Evolutionary conservation across 306 rosid species (phyloP).

Genomic region (Parietaria judaica): DNA sequence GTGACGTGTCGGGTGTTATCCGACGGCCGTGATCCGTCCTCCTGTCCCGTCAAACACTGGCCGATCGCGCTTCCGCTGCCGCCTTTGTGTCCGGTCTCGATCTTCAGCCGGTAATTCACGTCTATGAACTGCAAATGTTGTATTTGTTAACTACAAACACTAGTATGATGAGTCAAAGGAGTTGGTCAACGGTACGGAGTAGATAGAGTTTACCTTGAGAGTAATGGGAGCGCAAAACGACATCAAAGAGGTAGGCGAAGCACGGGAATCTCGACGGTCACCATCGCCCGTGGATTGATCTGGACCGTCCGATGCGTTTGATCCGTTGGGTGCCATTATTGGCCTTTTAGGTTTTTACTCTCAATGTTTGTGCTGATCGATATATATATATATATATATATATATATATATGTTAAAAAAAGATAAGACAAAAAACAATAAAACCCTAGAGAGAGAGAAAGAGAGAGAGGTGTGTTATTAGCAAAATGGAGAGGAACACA

Average conservation of each 20-base stretch:
- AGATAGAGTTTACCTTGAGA: slow-evolving; percentile 46
- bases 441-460: slow-evolving; percentile 26
- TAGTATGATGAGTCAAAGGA: background rate
- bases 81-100: slow-evolving; percentile 26
- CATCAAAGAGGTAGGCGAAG: slow-evolving; percentile 28
- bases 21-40: slow-evolving; percentile 3
- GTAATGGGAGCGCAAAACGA: slow-evolving; percentile 56
- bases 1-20: slow-evolving; percentile 10
- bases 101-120: slow-evolving; percentile 49
- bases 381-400: slow-evolving; percentile 4
- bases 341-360: background rate
- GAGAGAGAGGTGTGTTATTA: slow-evolving; percentile 5
- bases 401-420: background rate
- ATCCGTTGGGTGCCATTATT: slow-evolving; percentile 16
- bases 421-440: background rate
- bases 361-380: background rate
- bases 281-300: slow-evolving; percentile 1
- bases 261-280: slow-evolving; percentile 31
- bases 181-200: background rate
- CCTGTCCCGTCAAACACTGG: slow-evolving; percentile 20
- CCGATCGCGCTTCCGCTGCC: slow-evolving; percentile 8
- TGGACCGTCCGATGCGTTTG: slow-evolving; percentile 13
- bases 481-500: slow-evolving; percentile 2
- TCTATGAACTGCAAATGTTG: slow-evolving; percentile 50
- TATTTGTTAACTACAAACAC: background rate